Percentiles rank a stretch among this genome's conserved stretches.
phyloP scores from a whole-genome alignment of 306 rosid species.

The Prosopis cineraria region DNA sequence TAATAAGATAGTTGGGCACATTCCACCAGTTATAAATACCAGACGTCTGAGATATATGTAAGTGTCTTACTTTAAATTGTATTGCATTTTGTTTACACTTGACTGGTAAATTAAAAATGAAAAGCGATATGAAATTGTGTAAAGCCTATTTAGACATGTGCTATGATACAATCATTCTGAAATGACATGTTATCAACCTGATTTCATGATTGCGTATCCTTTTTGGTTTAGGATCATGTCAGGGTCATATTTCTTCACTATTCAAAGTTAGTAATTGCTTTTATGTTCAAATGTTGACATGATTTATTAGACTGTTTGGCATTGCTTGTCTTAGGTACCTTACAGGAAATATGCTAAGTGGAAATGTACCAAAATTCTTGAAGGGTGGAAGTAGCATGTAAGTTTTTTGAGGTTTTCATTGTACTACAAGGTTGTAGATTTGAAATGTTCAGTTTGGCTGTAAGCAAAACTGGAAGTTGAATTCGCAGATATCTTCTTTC shows the following conservation, averaged over 20 bases:
- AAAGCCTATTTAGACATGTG: neutral
- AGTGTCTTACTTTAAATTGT: constrained; percentile 38
- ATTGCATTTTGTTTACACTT: constrained; percentile 17
- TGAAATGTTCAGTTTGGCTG: neutral
- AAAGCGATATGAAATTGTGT: neutral
- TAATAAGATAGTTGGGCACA: constrained; percentile 64
- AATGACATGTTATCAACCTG: neutral
- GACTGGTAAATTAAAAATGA: neutral
- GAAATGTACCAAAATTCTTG: constrained; percentile 59
- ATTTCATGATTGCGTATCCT: constrained; percentile 2
- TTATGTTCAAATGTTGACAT: constrained; percentile 17
- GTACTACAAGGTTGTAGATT: neutral
- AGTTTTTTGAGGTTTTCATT: constrained; percentile 38
- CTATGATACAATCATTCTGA: neutral
- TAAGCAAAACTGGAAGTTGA: neutral
- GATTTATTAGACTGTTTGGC: constrained; percentile 20
- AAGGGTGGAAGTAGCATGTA: constrained; percentile 71
- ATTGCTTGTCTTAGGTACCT: constrained; percentile 58
- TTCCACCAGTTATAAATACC: constrained; percentile 47
- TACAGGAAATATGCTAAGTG: constrained; percentile 68
- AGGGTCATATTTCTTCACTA: neutral
- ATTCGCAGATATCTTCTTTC: neutral
- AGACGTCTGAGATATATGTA: constrained; percentile 59
- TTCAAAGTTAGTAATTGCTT: constrained; percentile 8
- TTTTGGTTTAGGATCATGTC: constrained; percentile 13